Evolutionary conservation across 2,329 filamentous ascomycete genomes (phyloP), one percentile per base, ranked within the genome.

Genomic region (Sarocladiaceae sp.): DNA sequence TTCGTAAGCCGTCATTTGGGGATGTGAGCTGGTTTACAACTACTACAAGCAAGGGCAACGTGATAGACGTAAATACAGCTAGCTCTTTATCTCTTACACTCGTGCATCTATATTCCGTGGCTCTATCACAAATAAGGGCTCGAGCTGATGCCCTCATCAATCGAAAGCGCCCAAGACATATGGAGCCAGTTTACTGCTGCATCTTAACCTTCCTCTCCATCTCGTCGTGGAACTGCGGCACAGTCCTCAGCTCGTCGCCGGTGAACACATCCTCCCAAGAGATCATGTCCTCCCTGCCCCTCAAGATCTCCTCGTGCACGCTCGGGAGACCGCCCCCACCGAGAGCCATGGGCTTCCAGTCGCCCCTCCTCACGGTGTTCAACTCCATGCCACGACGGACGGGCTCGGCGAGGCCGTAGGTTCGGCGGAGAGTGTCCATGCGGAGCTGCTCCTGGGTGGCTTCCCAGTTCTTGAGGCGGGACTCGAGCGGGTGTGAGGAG

Each of bases 261-360:
- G 80, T 83, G 67, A 87, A 97, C 18, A 99, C 84, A 75, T 97
- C 94, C 78, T 99, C 94, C 94, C 94, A 99, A 8, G 79, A 83
- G 60, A 96, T 77, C 62, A 82, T 86, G 25, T 80, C 74, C 67
- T 97, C 94, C 64, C 84, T 76, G 3, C 91, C 92, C 55, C 79
- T 80, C 64, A 99, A 73, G 57, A 99, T 90, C 68, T 97, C 93
- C 75, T 90, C 89, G 73, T 97, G 92, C 50, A 97, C 78, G 64
- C 84, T 83, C 11, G 81, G 78, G 46, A 75, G 70, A 60, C 65
- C 74, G 50, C 74, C 71, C 33, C 42, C 28, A 4, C 29, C 36
- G 52, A 96, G 74, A 42, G 82, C 84, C 61, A 82, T 74, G 47
- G 90, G 90, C 63, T 84, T 80, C 87, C 91, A 96, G 70, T 89